phyloP scores from a whole-genome alignment of 169 alveolate species.

The Plasmodium chabaudi region DNA sequence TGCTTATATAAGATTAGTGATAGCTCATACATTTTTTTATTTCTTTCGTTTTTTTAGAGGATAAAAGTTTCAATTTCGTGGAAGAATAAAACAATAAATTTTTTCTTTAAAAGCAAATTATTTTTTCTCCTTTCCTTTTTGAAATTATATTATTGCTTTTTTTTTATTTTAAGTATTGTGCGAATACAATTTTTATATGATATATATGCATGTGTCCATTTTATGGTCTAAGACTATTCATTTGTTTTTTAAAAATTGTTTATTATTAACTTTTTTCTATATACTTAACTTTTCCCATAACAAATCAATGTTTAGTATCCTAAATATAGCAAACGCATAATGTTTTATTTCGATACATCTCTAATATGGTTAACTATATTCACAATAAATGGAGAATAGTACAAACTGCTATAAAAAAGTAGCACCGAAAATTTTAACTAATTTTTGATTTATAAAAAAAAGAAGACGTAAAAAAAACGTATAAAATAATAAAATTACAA shows the following conservation, averaged over 20 bases:
- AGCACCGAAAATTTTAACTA: no score
- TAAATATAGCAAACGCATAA: neutral
- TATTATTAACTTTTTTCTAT: neutral
- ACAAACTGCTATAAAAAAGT: no score
- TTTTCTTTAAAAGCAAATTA: neutral
- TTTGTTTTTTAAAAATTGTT: neutral
- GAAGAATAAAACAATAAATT: conserved; percentile 10
- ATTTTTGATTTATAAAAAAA: no score
- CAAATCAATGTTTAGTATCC: neutral
- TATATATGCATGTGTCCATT: no score
- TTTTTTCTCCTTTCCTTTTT: neutral
- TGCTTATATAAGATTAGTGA: neutral
- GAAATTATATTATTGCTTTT: neutral
- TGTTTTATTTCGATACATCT: no score
- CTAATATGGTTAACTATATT: no score
- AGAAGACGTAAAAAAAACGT: no score
- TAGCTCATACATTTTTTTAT: neutral
- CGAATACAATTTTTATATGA: neutral
- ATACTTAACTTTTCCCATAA: neutral
- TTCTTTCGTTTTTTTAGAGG: conserved; percentile 16
- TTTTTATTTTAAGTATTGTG: neutral
- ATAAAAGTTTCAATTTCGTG: conserved; percentile 22
- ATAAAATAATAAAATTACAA: no score
- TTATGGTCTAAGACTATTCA: no score
- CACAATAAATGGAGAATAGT: no score